Evolutionary conservation across 2,329 filamentous ascomycete species (phyloP), one percentile per base, ranked within the genome.

Genomic region (Stromatinia cepivora): DNA sequence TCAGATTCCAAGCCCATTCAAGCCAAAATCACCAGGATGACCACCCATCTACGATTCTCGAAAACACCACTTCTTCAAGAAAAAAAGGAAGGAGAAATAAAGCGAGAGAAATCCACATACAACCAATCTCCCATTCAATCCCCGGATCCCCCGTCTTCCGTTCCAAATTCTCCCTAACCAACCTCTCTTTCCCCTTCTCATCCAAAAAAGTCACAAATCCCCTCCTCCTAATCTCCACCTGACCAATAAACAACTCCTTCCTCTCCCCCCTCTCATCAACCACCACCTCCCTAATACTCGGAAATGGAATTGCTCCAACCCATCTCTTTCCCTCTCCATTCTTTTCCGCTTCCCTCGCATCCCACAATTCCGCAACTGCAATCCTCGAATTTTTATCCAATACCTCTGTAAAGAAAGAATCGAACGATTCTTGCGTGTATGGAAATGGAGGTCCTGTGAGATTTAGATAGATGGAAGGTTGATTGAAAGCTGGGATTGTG

Each of bases 111-210:
- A 50, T 39, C 20, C 34, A 62, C 66, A 52, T 53, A 67, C 66
- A 67, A 36, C 66, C 66, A 53, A 67, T 52, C 34, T 67, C 66
- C 56, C 57, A 67, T 8, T 67, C 66, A 25, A 61, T 61, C 11
- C 6, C 25, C 11, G 34, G 31, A 52, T 67, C 66, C 7, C 66
- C 66, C 8, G 36, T 22, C 42, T 31, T 42, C 50, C 34, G 52
- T 9, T 28, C 36, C 45, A 13, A 13, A 31, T 62, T 62, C 7
- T 11, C 22, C 17, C 6, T 0, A 0, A 48, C 39, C 56, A 67
- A 53, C 13, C 36, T 25, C 7, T 50, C 13, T 4, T n/a, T 39
- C 17, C 46, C 56, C 25, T 20, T 20, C 20, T 45, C 45, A 22
- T 42, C 54, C 36, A n/a, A 22, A 34, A 50, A 20, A 22, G 56